A percentile compares a stretch with the other conserved stretches of the same genome.
Conservation (phyloP, 2,329 filamentous ascomycete genomes). For the Aspergillus sp. region DNA sequence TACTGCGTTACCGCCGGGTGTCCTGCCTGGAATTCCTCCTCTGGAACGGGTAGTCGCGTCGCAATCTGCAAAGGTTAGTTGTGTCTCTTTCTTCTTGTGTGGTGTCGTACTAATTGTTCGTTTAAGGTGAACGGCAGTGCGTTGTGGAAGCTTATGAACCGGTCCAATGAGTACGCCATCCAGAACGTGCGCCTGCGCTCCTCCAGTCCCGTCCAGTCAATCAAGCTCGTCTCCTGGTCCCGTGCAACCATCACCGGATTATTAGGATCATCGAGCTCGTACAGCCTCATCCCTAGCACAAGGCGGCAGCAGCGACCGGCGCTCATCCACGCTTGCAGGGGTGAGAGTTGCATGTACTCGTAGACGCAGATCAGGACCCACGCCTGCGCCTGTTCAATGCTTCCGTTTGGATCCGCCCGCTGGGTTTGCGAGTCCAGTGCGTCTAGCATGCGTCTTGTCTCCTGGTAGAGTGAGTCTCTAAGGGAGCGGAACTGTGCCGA, state of each 20-base stretch:
- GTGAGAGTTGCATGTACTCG: constrained; percentile 41
- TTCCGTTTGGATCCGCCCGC: constrained; percentile 10
- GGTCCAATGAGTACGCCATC: constrained; percentile 47
- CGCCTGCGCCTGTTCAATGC: constrained; percentile 41
- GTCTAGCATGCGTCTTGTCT: constrained; percentile 33
- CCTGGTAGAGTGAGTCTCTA: constrained; percentile 31
- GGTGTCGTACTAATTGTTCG: constrained; percentile 28
- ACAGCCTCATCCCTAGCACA: constrained; percentile 41
- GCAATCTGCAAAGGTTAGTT: constrained; percentile 30
- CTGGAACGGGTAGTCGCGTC: constrained; percentile 42
- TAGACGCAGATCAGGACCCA: constrained; percentile 45
- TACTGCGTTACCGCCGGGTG: constrained; percentile 33
- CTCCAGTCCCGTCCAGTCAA: constrained; percentile 38
- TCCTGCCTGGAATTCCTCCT: constrained; percentile 42
- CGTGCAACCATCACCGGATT: constrained; percentile 20
- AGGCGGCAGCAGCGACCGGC: constrained; percentile 44
- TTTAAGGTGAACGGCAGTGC: constrained; percentile 36
- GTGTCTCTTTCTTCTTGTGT: not conserved
- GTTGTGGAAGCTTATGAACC: constrained; percentile 39
- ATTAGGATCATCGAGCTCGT: constrained; percentile 39
- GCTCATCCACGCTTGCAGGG: constrained; percentile 44
- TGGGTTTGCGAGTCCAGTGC: constrained; percentile 19
- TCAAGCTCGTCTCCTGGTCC: constrained; percentile 17
- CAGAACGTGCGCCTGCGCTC: constrained; percentile 46
- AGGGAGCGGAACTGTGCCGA: constrained; percentile 39